Evolutionary conservation across 1,284 basidiomycete species (phyloP), one percentile per base, ranked within the genome.

Genomic region (Pseudomicrostroma phylloplanum): DNA sequence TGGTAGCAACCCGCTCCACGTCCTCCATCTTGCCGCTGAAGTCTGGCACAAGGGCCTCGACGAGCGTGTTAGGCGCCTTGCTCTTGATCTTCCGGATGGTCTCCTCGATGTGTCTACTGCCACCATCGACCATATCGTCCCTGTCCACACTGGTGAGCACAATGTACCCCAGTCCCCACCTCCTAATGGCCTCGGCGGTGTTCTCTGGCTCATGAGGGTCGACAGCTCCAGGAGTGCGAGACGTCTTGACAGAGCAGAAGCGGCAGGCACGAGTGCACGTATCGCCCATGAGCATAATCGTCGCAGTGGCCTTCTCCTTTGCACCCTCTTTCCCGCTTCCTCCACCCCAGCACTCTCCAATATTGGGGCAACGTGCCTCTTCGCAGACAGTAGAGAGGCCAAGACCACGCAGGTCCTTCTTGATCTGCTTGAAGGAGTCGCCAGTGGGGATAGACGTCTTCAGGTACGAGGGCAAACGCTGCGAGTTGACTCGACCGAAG

Each of bases 221-320:
- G 36, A 99, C 81, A 4, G 96, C 91, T 41, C 90, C 88, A 12
- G 96, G 96, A 1, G 86, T 80, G 59, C 86, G 84, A 0, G 91
- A 91, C 0, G 96, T 99, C 83, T 97, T 97, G 64, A 99, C 91
- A 4, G 93, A 90, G 76, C 96, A 99, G 80, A 99, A 99, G 58
- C 93, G 85, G 81, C 96, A 99, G 0, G 92, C 96, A 75, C 96
- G 87, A 15, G 96, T 99, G 78, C 96, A 99, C 12, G 92, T 96
- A 81, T 98, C 94, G n/a, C 96, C 96, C 96, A 99, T 98, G 40
- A 98, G 83, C 96, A 99, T 98, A 80, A 99, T 99, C 0, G 77
- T 78, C 0, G 77, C 77, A 7, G 96, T 99, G 13, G 96, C 96
- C 57, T 87, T 86, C 59, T 87, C 87, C 74, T 89, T 88, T 8